These are phyloP conservation scores for Rosa rugosa DNA, from an alignment of 306 rosid species.

Conservation along the genomic window DNA sequence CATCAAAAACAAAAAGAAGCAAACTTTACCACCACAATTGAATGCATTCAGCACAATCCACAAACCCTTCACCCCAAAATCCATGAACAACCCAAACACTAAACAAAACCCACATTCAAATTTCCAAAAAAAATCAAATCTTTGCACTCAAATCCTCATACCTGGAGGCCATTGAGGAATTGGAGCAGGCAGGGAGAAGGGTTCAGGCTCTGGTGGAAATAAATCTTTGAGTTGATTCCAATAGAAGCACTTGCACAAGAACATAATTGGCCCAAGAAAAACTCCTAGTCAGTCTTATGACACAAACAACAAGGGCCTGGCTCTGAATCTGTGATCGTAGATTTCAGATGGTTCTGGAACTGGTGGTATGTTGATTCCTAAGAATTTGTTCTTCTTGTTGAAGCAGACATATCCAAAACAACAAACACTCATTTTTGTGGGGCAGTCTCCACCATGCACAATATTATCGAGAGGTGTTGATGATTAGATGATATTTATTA, in stretches of 20 bases:
- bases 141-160: conserved; percentile 9
- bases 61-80: background rate
- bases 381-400: background rate
- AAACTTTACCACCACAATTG: background rate
- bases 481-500: background rate
- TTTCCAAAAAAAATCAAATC: conserved; percentile 11
- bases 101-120: conserved; percentile 3
- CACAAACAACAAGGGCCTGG: background rate
- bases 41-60: conserved; percentile 12
- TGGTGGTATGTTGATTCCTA: background rate
- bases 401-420: background rate
- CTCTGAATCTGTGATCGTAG: background rate
- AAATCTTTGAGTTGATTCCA: conserved; percentile 32
- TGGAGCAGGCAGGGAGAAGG: conserved; percentile 58
- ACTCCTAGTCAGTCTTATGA: conserved; percentile 16
- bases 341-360: background rate
- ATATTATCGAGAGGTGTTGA: background rate
- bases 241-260: conserved; percentile 39
- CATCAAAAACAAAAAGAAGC: background rate
- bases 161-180: conserved; percentile 76
- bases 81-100: conserved; percentile 3
- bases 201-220: conserved; percentile 33
- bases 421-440: background rate
- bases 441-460: background rate
- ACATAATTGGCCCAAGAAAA: conserved; percentile 32